Conservation (phyloP, 441 rosid species). For the Euphorbia corollata region DNA sequence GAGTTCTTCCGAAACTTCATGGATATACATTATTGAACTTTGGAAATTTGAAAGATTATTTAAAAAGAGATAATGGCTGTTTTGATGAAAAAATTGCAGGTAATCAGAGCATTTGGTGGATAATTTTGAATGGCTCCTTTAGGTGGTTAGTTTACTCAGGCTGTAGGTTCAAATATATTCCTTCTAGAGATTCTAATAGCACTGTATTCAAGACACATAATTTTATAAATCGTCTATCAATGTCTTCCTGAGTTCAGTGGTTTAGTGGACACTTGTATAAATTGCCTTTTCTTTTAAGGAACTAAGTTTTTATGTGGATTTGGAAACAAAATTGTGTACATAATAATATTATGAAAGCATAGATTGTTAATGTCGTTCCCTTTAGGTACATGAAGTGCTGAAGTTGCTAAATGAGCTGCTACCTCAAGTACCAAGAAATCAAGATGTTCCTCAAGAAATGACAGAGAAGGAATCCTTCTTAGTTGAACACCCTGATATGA, state of each 20-base stretch:
- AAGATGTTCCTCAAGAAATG: conserved; percentile 37
- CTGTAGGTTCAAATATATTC: neutral
- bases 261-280: neutral
- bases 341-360: neutral
- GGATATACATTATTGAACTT: neutral
- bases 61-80: neutral
- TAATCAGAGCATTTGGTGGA: neutral
- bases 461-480: conserved; percentile 63
- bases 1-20: neutral
- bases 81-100: neutral
- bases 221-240: neutral
- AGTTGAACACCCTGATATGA: conserved; percentile 50
- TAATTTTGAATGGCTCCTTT: neutral
- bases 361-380: conserved; percentile 16
- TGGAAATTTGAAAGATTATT: neutral
- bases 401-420: conserved; percentile 85
- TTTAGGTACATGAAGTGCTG: conserved; percentile 81
- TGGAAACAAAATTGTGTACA: neutral
- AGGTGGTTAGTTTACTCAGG: neutral
- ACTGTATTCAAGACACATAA: neutral
- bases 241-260: neutral
- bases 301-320: conserved; percentile 8
- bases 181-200: neutral
- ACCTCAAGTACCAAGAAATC: conserved; percentile 44
- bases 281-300: neutral